Percentiles rank a stretch among this genome's conserved stretches.
Evolutionary conservation across 129 eudicot genomes (phyloP).

Genomic region (Logfia minima): DNA sequence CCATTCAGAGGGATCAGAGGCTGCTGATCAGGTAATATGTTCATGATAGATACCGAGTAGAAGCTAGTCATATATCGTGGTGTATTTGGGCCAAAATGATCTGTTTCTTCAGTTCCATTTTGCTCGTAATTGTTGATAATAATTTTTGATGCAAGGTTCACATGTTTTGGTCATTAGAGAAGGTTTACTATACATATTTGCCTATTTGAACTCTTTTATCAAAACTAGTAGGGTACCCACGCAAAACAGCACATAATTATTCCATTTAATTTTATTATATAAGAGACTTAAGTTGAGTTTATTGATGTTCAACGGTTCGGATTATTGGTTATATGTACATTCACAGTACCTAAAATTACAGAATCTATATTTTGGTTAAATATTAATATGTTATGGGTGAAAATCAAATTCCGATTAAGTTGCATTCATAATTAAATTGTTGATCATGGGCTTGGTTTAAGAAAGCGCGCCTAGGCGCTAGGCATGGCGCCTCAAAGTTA

Average conservation of each 20-base stretch:
- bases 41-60: conserved; percentile 12
- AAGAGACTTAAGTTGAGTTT: not conserved
- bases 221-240: too few relatives aligned
- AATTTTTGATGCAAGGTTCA: not conserved
- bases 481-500: too few relatives aligned
- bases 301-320: not conserved
- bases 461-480: too few relatives aligned
- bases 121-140: not conserved
- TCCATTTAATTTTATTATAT: too few relatives aligned
- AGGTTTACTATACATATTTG: not conserved
- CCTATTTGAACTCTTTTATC: not conserved
- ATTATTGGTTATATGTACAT: too few relatives aligned
- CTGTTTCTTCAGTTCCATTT: not conserved
- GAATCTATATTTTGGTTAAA: too few relatives aligned
- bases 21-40: conserved; percentile 60
- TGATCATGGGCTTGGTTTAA: too few relatives aligned
- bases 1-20: conserved; percentile 56
- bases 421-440: too few relatives aligned
- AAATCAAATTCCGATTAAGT: too few relatives aligned
- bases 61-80: not conserved
- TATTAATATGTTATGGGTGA: too few relatives aligned
- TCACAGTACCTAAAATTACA: too few relatives aligned
- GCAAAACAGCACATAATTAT: too few relatives aligned
- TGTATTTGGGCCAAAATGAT: not conserved
- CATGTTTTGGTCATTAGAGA: not conserved